Conservation (phyloP, 1,284 basidiomycete species). For the Neolentinus lepideus region DNA sequence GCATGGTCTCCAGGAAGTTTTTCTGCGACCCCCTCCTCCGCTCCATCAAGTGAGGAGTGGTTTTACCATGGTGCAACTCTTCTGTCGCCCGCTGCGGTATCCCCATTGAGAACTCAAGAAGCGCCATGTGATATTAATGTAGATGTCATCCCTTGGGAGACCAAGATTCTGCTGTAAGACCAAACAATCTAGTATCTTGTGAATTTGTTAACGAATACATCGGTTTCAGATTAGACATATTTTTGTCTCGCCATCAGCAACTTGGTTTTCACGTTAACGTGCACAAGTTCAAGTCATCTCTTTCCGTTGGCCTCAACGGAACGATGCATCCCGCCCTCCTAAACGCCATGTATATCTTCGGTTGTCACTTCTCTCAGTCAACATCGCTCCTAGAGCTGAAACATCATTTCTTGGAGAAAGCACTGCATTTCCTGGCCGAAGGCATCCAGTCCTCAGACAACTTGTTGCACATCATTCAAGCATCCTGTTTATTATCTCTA, state of each 20-base stretch:
- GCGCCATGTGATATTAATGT: background rate
- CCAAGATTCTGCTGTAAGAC: background rate
- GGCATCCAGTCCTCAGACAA: constrained; percentile 45
- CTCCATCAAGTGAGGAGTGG: background rate
- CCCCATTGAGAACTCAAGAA: background rate
- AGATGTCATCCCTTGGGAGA: background rate
- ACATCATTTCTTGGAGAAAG: constrained; percentile 37
- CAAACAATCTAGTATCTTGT: background rate
- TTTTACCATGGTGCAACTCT: background rate
- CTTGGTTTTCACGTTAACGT: constrained; percentile 50
- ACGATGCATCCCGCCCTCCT: constrained; percentile 49
- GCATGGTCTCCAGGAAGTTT: background rate
- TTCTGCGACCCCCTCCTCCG: background rate
- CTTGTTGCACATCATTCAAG: constrained; percentile 50
- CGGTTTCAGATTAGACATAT: constrained; percentile 39
- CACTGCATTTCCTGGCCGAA: constrained; percentile 40
- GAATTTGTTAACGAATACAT: background rate
- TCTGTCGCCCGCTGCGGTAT: background rate
- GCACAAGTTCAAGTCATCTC: constrained; percentile 30
- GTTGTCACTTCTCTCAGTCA: constrained; percentile 43
- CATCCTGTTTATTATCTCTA: constrained; percentile 49
- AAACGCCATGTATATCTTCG: constrained; percentile 54
- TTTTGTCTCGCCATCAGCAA: constrained; percentile 50
- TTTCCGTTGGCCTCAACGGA: constrained; percentile 20
- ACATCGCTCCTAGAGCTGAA: constrained; percentile 35